Conservation (phyloP, 768 basidiomycete genomes). For the Terana coerulea region DNA sequence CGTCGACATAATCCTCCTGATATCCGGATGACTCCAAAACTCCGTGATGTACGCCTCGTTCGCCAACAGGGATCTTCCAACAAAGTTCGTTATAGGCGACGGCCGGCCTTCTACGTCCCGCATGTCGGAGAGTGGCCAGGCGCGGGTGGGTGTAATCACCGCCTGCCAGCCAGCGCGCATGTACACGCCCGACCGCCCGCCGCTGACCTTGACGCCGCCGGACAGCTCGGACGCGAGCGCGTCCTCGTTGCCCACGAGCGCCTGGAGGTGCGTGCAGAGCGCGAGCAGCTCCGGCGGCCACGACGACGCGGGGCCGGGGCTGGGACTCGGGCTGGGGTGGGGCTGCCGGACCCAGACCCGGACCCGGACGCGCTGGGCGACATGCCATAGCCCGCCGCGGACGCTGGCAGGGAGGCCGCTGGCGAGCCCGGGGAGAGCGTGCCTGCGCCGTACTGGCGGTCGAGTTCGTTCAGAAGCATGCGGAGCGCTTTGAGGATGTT, state of each 20-base stretch:
- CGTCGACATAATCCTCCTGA: conserved; percentile 50
- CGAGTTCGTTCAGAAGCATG: conserved; percentile 69
- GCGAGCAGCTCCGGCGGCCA: conserved; percentile 44
- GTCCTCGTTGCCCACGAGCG: conserved; percentile 64
- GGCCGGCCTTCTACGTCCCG: conserved; percentile 27
- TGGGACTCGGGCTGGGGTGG: conserved; percentile 17
- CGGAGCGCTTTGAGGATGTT: conserved; percentile 68
- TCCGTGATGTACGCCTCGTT: conserved; percentile 49
- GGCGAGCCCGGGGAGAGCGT: background rate
- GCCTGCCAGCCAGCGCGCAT: conserved; percentile 75
- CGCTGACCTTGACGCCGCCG: conserved; percentile 56
- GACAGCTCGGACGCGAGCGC: conserved; percentile 65
- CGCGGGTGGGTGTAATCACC: conserved; percentile 44
- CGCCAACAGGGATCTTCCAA: conserved; percentile 50
- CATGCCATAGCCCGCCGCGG: background rate
- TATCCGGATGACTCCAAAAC: conserved; percentile 69
- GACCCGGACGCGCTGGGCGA: conserved; percentile 15
- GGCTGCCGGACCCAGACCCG: conserved; percentile 27
- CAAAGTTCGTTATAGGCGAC: conserved; percentile 45
- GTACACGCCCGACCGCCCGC: conserved; percentile 59
- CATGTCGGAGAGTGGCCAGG: conserved; percentile 35
- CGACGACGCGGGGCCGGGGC: conserved; percentile 19
- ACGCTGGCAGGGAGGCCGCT: no score
- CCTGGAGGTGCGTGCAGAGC: conserved; percentile 54
- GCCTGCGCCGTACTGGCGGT: conserved; percentile 41